phyloP scores from a whole-genome alignment of 495 filamentous ascomycete genomes.

The Letharia lupina region DNA sequence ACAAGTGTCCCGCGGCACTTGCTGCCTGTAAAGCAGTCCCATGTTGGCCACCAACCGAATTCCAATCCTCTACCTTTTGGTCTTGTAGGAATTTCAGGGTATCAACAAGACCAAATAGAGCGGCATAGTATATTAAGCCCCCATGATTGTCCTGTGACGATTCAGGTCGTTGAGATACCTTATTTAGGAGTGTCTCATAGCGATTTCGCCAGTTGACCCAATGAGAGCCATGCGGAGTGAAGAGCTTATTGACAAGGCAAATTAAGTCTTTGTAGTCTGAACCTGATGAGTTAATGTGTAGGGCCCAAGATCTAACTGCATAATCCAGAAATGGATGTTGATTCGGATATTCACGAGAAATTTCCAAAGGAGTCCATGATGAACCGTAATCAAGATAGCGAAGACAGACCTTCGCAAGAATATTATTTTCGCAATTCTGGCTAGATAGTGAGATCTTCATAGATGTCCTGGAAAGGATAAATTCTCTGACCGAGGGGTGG shows the following conservation, averaged over 20 bases:
- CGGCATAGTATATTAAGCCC: not conserved
- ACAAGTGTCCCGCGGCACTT: too few relatives aligned
- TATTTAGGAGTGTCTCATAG: not conserved
- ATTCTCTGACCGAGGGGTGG: slow-evolving; percentile 30
- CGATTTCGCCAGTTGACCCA: not conserved
- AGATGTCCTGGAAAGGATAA: not conserved
- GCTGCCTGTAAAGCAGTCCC: too few relatives aligned
- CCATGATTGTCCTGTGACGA: not conserved
- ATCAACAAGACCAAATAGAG: too few relatives aligned
- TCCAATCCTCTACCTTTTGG: too few relatives aligned
- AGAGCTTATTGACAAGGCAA: not conserved
- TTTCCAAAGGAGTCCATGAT: not conserved
- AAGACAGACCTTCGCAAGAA: not conserved
- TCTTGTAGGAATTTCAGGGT: too few relatives aligned
- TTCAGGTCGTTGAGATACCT: not conserved
- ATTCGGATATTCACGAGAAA: not conserved
- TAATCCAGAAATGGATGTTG: not conserved
- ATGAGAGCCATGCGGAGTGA: not conserved
- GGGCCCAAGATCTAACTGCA: not conserved
- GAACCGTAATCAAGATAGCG: not conserved
- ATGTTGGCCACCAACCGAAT: too few relatives aligned
- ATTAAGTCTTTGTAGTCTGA: not conserved
- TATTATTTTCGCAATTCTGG: not conserved
- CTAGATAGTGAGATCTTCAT: not conserved
- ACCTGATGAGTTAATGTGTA: not conserved